Percentiles rank a stretch among this genome's conserved stretches.
phyloP scores from a whole-genome alignment of 768 basidiomycete genomes.

The Mrakia frigida region DNA sequence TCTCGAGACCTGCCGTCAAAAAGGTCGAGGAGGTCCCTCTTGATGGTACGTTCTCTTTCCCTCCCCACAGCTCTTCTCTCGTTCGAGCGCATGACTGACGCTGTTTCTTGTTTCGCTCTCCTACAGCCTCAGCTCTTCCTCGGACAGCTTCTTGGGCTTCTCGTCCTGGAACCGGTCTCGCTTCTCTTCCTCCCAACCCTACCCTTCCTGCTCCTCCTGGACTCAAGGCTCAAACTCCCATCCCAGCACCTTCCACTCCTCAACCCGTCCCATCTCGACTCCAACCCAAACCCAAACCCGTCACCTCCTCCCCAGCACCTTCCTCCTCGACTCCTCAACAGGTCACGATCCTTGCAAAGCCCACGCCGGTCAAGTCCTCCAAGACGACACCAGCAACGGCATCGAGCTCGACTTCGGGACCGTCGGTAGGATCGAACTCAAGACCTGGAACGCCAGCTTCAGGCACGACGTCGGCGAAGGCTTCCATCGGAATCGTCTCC shows the following conservation, averaged over 20 bases:
- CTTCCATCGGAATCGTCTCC: constrained; percentile 10
- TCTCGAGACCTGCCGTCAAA: constrained; percentile 2
- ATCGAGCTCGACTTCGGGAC: constrained; percentile 5
- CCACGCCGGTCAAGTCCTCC: constrained; percentile 27
- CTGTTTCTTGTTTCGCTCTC: background rate
- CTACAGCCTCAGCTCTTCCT: constrained; percentile 53
- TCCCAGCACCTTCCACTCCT: background rate
- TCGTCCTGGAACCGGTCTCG: constrained; percentile 35
- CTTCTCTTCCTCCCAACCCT: constrained; percentile 37
- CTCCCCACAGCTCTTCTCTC: background rate
- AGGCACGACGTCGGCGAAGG: constrained; percentile 15
- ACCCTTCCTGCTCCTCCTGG: constrained; percentile 25
- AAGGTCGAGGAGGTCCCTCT: constrained; percentile 15
- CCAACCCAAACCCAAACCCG: constrained; percentile 1
- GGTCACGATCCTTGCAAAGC: constrained; percentile 29
- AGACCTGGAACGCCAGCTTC: constrained; percentile 21
- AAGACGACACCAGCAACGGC: constrained; percentile 19
- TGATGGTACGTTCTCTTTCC: constrained; percentile 8
- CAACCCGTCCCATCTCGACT: background rate
- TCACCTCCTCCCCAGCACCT: constrained; percentile 23
- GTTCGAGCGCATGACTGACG: background rate
- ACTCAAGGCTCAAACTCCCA: constrained; percentile 8
- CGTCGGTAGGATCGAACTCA: background rate
- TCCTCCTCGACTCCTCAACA: constrained; percentile 15
- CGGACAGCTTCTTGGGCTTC: constrained; percentile 52